Evolutionary conservation across 345 rosid species (phyloP).

Genomic region (Rubroshorea leprosula): DNA sequence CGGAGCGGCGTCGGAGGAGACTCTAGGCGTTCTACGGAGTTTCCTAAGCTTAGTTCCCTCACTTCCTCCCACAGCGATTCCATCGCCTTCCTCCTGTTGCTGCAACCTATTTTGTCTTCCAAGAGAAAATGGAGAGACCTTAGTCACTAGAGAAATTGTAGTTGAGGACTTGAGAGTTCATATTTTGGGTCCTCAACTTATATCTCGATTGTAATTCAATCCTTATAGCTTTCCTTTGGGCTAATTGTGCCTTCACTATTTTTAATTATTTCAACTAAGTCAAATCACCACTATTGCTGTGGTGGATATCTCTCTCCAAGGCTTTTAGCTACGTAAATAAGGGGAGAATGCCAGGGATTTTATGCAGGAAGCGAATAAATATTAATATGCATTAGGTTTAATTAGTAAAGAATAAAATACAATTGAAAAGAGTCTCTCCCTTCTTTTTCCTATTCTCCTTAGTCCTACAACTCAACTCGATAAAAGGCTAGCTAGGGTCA

Average conservation of each 20-base stretch:
- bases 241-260: too few species aligned
- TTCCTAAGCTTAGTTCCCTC: slow-evolving; percentile 56
- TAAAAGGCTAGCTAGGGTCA: too few species aligned
- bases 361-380: not conserved
- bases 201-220: not conserved
- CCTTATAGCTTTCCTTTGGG: too few species aligned
- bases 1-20: slow-evolving; percentile 54
- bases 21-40: slow-evolving; percentile 34
- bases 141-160: too few species aligned
- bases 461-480: not conserved
- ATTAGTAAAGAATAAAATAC: too few species aligned
- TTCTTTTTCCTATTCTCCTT: not conserved
- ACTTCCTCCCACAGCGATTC: slow-evolving; percentile 60
- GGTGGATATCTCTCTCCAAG: too few species aligned
- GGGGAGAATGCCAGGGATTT: not conserved
- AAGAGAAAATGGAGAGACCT: not conserved
- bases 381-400: not conserved
- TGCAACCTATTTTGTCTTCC: not conserved
- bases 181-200: not conserved
- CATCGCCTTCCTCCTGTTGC: slow-evolving; percentile 25
- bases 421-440: not conserved
- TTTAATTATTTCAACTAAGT: not conserved
- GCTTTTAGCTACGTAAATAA: too few species aligned
- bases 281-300: not conserved
- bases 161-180: not conserved